phyloP scores from a whole-genome alignment of 2,329 filamentous ascomycete species.

The Sclerotinia nivalis region DNA sequence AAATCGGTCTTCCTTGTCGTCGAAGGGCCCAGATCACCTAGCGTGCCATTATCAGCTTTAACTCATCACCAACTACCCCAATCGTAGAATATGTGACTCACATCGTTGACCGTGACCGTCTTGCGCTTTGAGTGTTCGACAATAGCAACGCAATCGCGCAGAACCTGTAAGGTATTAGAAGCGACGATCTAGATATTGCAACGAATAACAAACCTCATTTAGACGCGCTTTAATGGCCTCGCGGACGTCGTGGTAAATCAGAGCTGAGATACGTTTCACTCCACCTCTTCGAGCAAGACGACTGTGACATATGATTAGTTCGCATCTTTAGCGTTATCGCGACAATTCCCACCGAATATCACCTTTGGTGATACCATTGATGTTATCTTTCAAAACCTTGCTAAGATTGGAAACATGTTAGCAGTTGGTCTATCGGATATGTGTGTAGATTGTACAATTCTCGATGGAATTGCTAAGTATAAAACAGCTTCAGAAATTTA shows the following conservation, averaged over 20 bases:
- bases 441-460: neutral
- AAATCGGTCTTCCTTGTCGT: conserved; percentile 54
- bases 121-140: conserved; percentile 57
- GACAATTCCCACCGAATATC: conserved; percentile 51
- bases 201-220: conserved; percentile 43
- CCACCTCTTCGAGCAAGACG: conserved; percentile 74
- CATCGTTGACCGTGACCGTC: conserved; percentile 64
- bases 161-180: conserved; percentile 2
- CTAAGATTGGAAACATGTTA: conserved; percentile 38
- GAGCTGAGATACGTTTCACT: conserved; percentile 68
- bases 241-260: conserved; percentile 65
- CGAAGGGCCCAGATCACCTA: conserved; percentile 57
- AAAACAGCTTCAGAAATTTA: neutral
- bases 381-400: conserved; percentile 51
- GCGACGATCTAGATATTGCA: neutral
- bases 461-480: neutral
- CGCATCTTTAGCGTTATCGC: neutral
- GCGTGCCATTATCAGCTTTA: neutral
- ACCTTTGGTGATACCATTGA: conserved; percentile 55
- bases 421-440: neutral
- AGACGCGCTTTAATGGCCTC: conserved; percentile 53
- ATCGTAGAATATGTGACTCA: conserved; percentile 43
- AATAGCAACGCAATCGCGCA: conserved; percentile 33
- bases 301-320: conserved; percentile 38
- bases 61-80: neutral